phyloP scores from a whole-genome alignment of 768 basidiomycete species.

The Wakefieldia striispora region DNA sequence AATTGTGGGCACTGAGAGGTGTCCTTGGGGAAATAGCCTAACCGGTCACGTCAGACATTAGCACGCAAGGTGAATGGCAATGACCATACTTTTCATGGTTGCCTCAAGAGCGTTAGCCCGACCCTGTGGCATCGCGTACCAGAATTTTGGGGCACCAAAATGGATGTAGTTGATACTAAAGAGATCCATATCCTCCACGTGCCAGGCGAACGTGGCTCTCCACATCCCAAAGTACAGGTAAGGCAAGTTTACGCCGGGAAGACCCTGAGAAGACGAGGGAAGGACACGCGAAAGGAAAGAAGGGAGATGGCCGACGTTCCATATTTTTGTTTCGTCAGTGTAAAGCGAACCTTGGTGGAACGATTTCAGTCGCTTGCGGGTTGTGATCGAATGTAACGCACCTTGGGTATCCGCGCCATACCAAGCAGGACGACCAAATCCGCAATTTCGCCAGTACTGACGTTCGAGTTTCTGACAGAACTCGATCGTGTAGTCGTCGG shows the following conservation, averaged over 20 bases:
- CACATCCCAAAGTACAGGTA: slow-evolving; percentile 99
- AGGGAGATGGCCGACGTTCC: slow-evolving; percentile 94
- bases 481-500: slow-evolving; percentile 82
- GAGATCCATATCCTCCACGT: slow-evolving; percentile 99
- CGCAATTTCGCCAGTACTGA: slow-evolving; percentile 89
- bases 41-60: slow-evolving; percentile 3
- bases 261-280: slow-evolving; percentile 59
- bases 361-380: background rate
- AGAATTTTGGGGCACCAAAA: slow-evolving; percentile 95
- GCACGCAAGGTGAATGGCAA: background rate
- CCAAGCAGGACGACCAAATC: slow-evolving; percentile 89
- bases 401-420: slow-evolving; percentile 97
- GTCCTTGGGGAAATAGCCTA: slow-evolving; percentile 89
- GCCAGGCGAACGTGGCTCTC: slow-evolving; percentile 98
- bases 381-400: slow-evolving; percentile 31
- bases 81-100: slow-evolving; percentile 73
- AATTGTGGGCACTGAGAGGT: slow-evolving; percentile 87
- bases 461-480: slow-evolving; percentile 87
- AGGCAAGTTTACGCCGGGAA: slow-evolving; percentile 96
- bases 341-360: slow-evolving; percentile 54
- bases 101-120: slow-evolving; percentile 81
- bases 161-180: slow-evolving; percentile 99
- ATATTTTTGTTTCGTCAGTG: slow-evolving; percentile 72
- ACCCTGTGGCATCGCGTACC: slow-evolving; percentile 94
- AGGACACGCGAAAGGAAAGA: slow-evolving; percentile 83